Conservation (phyloP, 805 yeast genomes). For the Kurtzmaniella fragi region DNA sequence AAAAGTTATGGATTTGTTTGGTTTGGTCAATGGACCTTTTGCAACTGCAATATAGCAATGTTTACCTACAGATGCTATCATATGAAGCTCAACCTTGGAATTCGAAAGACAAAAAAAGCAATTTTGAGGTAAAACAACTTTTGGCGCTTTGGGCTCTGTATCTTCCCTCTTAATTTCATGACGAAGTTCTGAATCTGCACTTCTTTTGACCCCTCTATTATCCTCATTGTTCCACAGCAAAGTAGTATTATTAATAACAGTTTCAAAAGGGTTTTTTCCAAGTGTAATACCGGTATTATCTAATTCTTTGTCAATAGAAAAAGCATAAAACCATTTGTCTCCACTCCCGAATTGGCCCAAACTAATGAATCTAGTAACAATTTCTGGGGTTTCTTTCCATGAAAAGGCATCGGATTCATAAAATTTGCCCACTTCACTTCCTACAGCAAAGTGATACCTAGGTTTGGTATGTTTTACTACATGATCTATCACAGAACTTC, state of each 20-base stretch:
- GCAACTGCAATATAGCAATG: conserved; percentile 69
- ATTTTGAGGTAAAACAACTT: conserved; percentile 49
- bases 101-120: conserved; percentile 86
- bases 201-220: conserved; percentile 3
- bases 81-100: conserved; percentile 70
- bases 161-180: conserved; percentile 10
- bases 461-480: conserved; percentile 47
- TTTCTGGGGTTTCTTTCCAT: conserved; percentile 36
- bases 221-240: conserved; percentile 11
- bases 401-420: conserved; percentile 54
- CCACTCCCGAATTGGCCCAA: conserved; percentile 54
- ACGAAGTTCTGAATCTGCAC: conserved; percentile 3
- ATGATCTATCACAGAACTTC: conserved; percentile 38
- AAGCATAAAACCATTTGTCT: conserved; percentile 72
- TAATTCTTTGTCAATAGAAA: conserved; percentile 25
- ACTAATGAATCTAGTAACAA: conserved; percentile 59
- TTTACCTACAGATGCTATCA: conserved; percentile 73
- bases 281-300: conserved; percentile 12
- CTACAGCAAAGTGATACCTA: conserved; percentile 61
- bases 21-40: conserved; percentile 74
- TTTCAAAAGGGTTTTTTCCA: conserved; percentile 2
- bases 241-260: conserved; percentile 4
- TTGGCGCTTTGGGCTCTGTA: neutral
- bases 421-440: conserved; percentile 43
- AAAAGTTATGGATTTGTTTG: conserved; percentile 40